Evolutionary conservation across 176 grass and related monocot species (phyloP).

Genomic region (Cymbopogon citratus): DNA sequence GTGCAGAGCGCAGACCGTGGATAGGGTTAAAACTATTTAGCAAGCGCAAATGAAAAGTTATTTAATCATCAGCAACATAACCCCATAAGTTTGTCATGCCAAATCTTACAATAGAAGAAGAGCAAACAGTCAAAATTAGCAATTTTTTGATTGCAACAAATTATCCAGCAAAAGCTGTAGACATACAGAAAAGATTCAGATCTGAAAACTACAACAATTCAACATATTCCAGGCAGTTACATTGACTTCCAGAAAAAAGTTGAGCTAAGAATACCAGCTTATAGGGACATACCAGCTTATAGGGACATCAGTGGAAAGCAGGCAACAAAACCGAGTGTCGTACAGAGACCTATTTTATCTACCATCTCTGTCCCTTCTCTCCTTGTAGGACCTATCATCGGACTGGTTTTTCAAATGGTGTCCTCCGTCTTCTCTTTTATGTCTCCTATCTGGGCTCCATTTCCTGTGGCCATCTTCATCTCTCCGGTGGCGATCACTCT

Average conservation of each 20-base stretch:
- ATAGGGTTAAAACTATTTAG: no score
- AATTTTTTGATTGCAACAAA: not conserved
- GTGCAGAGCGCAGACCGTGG: no score
- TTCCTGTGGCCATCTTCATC: constrained; percentile 32
- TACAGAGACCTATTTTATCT: constrained; percentile 34
- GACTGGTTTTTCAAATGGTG: constrained; percentile 25
- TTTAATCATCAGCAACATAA: not conserved
- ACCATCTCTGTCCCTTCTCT: constrained; percentile 35
- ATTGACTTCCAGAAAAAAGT: not conserved
- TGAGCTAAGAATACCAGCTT: not conserved
- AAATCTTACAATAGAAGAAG: not conserved
- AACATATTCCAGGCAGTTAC: not conserved
- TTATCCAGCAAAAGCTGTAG: not conserved
- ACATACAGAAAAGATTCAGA: not conserved
- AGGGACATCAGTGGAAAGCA: not conserved
- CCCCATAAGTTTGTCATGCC: not conserved
- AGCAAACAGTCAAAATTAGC: not conserved
- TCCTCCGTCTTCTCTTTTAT: constrained; percentile 29
- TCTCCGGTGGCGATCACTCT: constrained; percentile 13
- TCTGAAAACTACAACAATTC: not conserved
- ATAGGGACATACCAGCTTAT: no score
- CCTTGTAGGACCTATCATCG: constrained; percentile 37
- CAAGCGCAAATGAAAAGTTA: not conserved
- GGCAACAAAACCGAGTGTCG: not conserved
- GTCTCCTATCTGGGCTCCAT: constrained; percentile 33